Conservation (phyloP, 495 filamentous ascomycete genomes). For the Xylaria telfairii region DNA sequence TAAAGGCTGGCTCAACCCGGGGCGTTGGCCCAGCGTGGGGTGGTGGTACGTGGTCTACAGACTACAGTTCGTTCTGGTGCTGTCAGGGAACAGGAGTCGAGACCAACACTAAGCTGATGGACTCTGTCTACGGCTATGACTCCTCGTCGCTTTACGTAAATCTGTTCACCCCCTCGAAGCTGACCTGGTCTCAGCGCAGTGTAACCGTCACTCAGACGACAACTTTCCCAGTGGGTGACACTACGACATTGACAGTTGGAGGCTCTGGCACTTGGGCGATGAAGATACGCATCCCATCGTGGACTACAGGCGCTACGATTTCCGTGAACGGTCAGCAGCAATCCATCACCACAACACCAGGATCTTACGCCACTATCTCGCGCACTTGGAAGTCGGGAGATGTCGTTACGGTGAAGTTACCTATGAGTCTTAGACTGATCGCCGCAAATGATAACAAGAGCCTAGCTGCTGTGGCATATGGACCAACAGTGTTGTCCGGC, state of each 20-base stretch:
- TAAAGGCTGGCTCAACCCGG: conserved; percentile 42
- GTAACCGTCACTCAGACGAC: conserved; percentile 41
- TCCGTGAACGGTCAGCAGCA: conserved; percentile 38
- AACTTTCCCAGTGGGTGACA: conserved; percentile 38
- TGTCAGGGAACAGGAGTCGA: conserved; percentile 40
- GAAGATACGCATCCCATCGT: conserved; percentile 43
- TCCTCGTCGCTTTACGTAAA: conserved; percentile 41
- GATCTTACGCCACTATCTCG: conserved; percentile 37
- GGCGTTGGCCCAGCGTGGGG: conserved; percentile 37
- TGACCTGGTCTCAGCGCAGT: conserved; percentile 37
- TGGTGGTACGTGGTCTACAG: conserved; percentile 40
- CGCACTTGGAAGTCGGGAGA: conserved; percentile 44
- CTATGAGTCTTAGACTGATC: conserved; percentile 39
- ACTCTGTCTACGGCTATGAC: conserved; percentile 39
- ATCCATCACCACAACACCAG: conserved; percentile 29
- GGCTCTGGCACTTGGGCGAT: conserved; percentile 33
- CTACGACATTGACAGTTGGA: conserved; percentile 34
- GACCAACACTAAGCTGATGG: conserved; percentile 38
- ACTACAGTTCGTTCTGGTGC: conserved; percentile 42
- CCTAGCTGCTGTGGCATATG: conserved; percentile 43
- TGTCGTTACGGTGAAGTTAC: conserved; percentile 39
- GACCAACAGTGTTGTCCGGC: conserved; percentile 40
- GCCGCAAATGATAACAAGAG: conserved; percentile 43
- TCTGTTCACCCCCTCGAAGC: conserved; percentile 41
- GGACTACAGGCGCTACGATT: conserved; percentile 38